phyloP scores from a whole-genome alignment of 1,284 basidiomycete genomes.

The Pterula multifida region DNA sequence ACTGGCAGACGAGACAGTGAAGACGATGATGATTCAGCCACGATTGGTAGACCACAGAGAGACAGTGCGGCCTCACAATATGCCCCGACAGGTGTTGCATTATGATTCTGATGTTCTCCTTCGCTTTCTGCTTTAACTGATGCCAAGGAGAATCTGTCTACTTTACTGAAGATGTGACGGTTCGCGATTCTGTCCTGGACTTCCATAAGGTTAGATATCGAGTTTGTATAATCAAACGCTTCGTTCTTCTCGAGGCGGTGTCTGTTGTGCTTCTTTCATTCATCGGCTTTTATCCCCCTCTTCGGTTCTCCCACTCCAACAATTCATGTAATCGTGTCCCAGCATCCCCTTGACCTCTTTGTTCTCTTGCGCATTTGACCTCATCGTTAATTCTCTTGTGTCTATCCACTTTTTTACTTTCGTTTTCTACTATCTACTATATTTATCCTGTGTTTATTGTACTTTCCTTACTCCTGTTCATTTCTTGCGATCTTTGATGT shows the following conservation, averaged over 20 bases:
- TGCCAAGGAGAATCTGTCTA: not conserved
- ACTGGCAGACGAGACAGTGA: not conserved
- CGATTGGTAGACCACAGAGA: not conserved
- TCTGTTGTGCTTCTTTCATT: not conserved
- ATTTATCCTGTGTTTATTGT: slow-evolving; percentile 1
- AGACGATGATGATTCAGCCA: not conserved
- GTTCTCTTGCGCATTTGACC: slow-evolving; percentile 1
- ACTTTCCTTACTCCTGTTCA: slow-evolving; percentile 7
- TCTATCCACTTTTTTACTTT: not conserved
- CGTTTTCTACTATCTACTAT: too few relatives aligned
- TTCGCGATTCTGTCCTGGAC: too few relatives aligned
- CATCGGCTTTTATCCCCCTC: not conserved
- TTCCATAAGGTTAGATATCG: too few relatives aligned
- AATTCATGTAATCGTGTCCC: slow-evolving; percentile 4
- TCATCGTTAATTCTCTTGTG: slow-evolving; percentile 5
- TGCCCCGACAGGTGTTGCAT: not conserved
- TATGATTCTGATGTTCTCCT: slow-evolving; percentile 21
- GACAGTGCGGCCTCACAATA: not conserved
- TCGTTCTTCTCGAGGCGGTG: too few relatives aligned
- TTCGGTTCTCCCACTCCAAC: not conserved
- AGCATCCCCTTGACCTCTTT: slow-evolving; percentile 3
- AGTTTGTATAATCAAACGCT: too few relatives aligned
- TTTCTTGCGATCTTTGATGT: slow-evolving; percentile 6
- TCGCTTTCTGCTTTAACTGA: not conserved
- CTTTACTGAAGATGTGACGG: too few relatives aligned